phyloP scores from a whole-genome alignment of 108 stramenopile species.

The Cyclotella cryptica region DNA sequence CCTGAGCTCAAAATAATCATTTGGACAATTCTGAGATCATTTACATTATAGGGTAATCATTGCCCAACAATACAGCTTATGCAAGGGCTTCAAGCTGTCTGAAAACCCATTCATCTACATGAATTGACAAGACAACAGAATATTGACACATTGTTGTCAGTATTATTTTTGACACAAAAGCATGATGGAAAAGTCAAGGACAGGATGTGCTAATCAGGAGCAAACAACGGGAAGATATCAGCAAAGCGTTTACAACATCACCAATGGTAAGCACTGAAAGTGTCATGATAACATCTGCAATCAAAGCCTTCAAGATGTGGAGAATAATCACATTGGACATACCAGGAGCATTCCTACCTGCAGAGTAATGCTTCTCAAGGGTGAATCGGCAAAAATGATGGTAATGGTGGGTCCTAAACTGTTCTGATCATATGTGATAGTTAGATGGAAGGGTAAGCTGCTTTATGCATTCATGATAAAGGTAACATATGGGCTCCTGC shows the following conservation, averaged over 20 bases:
- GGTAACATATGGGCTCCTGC: background rate
- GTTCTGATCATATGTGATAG: background rate
- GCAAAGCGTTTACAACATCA: constrained; percentile 44
- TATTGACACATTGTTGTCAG: too few species aligned
- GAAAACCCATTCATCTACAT: too few species aligned
- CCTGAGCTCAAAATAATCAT: too few species aligned
- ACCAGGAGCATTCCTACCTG: constrained; percentile 55
- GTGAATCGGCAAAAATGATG: constrained; percentile 20
- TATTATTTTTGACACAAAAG: too few species aligned
- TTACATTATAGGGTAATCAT: background rate
- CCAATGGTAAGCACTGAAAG: constrained; percentile 53
- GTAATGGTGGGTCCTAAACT: background rate
- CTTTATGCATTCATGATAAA: background rate
- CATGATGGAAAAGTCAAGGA: too few species aligned
- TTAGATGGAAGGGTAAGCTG: background rate
- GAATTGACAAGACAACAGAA: too few species aligned
- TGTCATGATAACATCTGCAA: constrained; percentile 29
- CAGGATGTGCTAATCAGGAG: constrained; percentile 47
- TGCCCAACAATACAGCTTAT: background rate
- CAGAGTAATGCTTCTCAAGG: constrained; percentile 26
- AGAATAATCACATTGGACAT: constrained; percentile 53
- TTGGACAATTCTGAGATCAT: too few species aligned
- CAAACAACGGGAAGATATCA: constrained; percentile 38
- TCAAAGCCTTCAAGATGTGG: constrained; percentile 49
- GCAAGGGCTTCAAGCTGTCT: background rate